Base-by-base conservation (phyloP, 1,139 yeast genomes). In the Debaryomyces subglobosus region DNA sequence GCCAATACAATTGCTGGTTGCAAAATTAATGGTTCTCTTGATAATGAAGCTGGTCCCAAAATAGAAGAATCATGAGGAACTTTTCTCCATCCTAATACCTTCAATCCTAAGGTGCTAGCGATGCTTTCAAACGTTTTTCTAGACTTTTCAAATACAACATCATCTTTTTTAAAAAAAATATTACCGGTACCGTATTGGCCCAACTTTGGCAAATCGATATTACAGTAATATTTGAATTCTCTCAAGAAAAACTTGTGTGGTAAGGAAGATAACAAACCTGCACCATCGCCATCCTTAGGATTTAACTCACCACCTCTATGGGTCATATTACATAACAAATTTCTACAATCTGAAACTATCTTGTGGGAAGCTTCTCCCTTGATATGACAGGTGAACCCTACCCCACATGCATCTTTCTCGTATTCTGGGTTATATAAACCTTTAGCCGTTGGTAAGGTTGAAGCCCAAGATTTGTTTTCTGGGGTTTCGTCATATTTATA, bases 361-460 rank as follows among this genome's bases (percentile, higher is more conserved):
- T 92, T 91, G 75, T 94, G 99, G 45, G 96, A 87, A 15, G 85
- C 82, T 37, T 76, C 66, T 51, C 98, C 98, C 68, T 91, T 89
- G 72, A 92, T 87, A 73, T 92, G 91, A 69, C 97, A 90, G 43
- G 96, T 89, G 71, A 94, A 94, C 53, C 98, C 98, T 49, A 94
- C 99, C 74, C 99, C 99, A 79, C 99, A 94, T 44, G 98, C 97
- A 64, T 94, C 99, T 64, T 91, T 90, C 69, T 94, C 99, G 58
- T 79, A 82, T 53, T 89, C 96, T 4, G 98, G 99, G 68, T 94
- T 90, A 69, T 94, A 94, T 48, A 94, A 82, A 41, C 97, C 99
- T 68, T 91, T 86, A 58, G 86, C 85, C 41, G 83, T 79, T 41
- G 99, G 99, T 54, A 94, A 78, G 8, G 94, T 79, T 41, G 89